A percentile compares a stretch with the other conserved stretches of the same genome.
Evolutionary conservation across 495 filamentous ascomycete genomes (phyloP).

Genomic region (Penicillium herquei): DNA sequence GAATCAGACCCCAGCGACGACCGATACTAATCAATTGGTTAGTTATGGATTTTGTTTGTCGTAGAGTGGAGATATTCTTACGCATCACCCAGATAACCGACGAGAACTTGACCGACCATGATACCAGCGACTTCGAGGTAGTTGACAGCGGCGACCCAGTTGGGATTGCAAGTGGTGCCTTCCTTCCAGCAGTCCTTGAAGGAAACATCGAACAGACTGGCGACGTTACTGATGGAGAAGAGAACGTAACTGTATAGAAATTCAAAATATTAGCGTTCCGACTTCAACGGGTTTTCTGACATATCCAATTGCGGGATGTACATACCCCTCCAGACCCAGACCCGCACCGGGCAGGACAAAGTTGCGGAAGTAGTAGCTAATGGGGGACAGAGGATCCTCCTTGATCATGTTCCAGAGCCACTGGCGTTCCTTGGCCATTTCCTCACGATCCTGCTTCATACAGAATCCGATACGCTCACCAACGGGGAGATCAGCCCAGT

Average conservation of each 20-base stretch:
- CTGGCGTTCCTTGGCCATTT: conserved; percentile 59
- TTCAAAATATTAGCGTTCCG: not conserved
- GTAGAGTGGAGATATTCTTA: conserved; percentile 18
- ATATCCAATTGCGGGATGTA: not conserved
- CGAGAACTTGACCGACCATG: conserved; percentile 76
- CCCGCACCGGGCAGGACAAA: conserved; percentile 84
- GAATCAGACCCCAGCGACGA: conserved; percentile 85
- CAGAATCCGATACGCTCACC: conserved; percentile 66
- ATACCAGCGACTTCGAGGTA: conserved; percentile 87
- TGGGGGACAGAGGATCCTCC: conserved; percentile 70
- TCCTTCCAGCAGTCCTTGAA: conserved; percentile 73
- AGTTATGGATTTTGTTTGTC: not conserved
- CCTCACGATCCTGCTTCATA: conserved; percentile 58
- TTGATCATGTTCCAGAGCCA: conserved; percentile 72
- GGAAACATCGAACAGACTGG: conserved; percentile 65
- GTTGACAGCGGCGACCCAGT: conserved; percentile 72
- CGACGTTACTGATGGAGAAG: conserved; percentile 86
- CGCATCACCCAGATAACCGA: conserved; percentile 62
- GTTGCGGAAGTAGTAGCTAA: conserved; percentile 79
- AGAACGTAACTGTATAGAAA: conserved; percentile 61
- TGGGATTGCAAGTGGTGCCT: conserved; percentile 59
- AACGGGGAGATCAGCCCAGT: conserved; percentile 81
- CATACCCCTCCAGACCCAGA: conserved; percentile 72
- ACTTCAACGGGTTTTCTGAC: not conserved
- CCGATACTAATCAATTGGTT: conserved; percentile 54